Evolutionary conservation across 495 filamentous ascomycete species (phyloP).

Genomic region (Neohortaea acidophila): DNA sequence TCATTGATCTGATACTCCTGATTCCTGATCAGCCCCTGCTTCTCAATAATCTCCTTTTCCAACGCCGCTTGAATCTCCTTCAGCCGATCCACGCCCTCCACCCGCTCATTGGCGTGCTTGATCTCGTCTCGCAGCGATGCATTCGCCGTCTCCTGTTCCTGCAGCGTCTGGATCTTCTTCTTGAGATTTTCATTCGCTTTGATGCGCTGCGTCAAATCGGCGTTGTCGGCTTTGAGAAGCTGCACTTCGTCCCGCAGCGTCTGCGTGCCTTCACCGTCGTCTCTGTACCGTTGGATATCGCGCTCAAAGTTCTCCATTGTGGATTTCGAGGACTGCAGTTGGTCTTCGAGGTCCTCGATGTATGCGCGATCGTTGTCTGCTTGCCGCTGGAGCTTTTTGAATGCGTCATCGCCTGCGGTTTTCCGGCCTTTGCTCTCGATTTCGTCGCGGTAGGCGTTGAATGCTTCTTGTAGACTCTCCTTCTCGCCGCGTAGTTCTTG

Average conservation of each 20-base stretch:
- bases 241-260: constrained; percentile 37
- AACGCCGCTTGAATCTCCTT: constrained; percentile 28
- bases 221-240: constrained; percentile 55
- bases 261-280: constrained; percentile 26
- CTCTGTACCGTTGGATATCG: constrained; percentile 42
- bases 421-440: constrained; percentile 20
- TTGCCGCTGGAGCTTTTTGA: constrained; percentile 22
- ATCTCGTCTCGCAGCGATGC: constrained; percentile 27
- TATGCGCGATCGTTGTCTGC: constrained; percentile 23
- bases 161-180: constrained; percentile 51
- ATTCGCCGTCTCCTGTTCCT: constrained; percentile 32
- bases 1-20: constrained; percentile 49
- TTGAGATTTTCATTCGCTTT: constrained; percentile 59
- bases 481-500: constrained; percentile 17
- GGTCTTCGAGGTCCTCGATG: constrained; percentile 27
- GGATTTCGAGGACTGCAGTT: constrained; percentile 20
- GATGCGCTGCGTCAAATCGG: constrained; percentile 62
- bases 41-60: constrained; percentile 45
- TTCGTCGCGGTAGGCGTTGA: constrained; percentile 23
- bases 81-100: constrained; percentile 62
- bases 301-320: constrained; percentile 44
- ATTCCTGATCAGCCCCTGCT: constrained; percentile 39
- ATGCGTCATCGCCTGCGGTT: constrained; percentile 13
- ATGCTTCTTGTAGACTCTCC: constrained; percentile 25
- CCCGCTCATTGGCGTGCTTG: constrained; percentile 48